phyloP scores from a whole-genome alignment of 306 rosid species.

The Quercus engelmannii region DNA sequence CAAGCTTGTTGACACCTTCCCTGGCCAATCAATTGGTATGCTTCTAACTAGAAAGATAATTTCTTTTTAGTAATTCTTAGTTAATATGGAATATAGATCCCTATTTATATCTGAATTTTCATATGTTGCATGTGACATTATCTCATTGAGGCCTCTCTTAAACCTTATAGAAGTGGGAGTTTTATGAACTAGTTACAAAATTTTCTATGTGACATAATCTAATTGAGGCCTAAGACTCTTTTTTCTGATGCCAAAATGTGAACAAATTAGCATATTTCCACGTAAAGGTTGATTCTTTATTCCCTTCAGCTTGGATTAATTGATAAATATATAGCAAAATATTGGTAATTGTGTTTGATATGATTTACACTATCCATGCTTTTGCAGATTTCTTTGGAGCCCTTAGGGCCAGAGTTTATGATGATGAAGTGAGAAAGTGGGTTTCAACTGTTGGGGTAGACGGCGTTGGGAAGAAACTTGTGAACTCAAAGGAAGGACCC shows the following conservation, averaged over 20 bases:
- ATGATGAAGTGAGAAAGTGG: conserved; percentile 82
- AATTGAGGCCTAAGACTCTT: too few species aligned
- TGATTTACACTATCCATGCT: neutral
- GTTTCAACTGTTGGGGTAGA: conserved; percentile 46
- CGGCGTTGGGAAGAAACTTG: conserved; percentile 50
- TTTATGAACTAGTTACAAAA: too few species aligned
- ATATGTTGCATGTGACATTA: too few species aligned
- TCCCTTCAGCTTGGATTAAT: too few species aligned
- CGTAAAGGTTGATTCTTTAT: too few species aligned
- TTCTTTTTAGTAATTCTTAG: neutral
- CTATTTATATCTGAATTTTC: too few species aligned
- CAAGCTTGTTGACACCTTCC: conserved; percentile 88
- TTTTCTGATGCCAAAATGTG: too few species aligned
- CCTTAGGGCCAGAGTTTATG: conserved; percentile 65
- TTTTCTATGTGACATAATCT: too few species aligned
- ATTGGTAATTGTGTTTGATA: neutral
- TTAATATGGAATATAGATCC: too few species aligned
- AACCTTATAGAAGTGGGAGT: too few species aligned
- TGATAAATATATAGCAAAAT: neutral
- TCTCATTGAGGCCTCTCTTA: too few species aligned
- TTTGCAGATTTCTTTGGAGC: conserved; percentile 76
- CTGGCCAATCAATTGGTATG: conserved; percentile 94
- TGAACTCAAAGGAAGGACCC: conserved; percentile 77
- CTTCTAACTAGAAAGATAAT: neutral
- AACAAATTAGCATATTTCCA: too few species aligned